These are phyloP conservation scores for Metschnikowia colocasiae DNA, from an alignment of 805 yeast genomes.

Conservation along the genomic window DNA sequence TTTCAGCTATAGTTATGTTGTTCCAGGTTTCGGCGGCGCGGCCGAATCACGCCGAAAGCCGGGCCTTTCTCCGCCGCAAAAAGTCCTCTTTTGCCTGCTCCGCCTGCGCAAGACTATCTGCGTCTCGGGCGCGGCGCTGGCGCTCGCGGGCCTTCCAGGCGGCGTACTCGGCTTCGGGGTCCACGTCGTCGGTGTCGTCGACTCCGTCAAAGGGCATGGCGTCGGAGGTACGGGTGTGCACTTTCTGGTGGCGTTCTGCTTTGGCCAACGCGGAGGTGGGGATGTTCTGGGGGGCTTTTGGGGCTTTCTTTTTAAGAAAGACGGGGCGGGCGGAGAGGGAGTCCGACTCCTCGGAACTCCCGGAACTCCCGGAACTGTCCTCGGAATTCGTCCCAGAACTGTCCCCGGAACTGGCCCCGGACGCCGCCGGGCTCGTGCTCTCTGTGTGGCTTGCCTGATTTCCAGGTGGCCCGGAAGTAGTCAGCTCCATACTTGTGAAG, in stretches of 20 bases:
- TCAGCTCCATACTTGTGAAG: too few species aligned
- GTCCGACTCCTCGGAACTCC: background rate
- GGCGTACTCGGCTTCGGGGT: conserved; percentile 44
- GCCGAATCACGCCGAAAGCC: background rate
- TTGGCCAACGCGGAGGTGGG: conserved; percentile 5
- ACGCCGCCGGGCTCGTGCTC: too few species aligned
- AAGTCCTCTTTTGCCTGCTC: conserved; percentile 34
- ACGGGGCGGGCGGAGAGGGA: conserved; percentile 10
- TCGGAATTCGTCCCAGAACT: background rate
- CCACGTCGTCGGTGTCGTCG: conserved; percentile 61
- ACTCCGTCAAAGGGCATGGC: conserved; percentile 27
- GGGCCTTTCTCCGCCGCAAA: conserved; percentile 15
- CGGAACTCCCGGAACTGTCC: background rate
- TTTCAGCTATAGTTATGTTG: too few species aligned
- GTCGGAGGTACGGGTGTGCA: conserved; percentile 9
- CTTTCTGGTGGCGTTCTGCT: conserved; percentile 15
- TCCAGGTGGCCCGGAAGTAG: too few species aligned
- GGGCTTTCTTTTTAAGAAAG: conserved; percentile 9
- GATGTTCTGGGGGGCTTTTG: background rate
- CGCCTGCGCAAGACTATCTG: conserved; percentile 22
- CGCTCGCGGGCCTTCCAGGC: conserved; percentile 42
- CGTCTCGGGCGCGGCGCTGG: conserved; percentile 37
- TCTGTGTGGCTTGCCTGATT: too few species aligned
- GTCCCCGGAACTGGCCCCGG: background rate
- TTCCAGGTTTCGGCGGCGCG: too few species aligned